Base-by-base conservation (phyloP, 225 moss, liverwort and hornwort genomes). In the Anthoceros angustus region DNA sequence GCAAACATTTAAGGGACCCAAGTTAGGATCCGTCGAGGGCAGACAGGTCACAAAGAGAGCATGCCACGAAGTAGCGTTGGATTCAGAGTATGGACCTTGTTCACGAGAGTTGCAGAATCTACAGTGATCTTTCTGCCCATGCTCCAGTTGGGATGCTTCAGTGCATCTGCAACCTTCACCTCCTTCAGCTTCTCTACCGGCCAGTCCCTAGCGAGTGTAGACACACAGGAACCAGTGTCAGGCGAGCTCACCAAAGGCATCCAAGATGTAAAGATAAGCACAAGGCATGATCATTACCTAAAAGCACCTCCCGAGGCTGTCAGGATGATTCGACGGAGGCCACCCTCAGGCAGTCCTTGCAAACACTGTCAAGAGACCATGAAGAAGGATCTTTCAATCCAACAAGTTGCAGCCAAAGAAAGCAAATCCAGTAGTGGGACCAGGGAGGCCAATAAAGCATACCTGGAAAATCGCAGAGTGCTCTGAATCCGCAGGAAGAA, bases 401-500 rank as follows among this genome's bases (percentile, higher is more conserved):
- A n/a, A n/a, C n/a, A n/a, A n/a, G n/a, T n/a, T n/a, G n/a, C n/a
- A n/a, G n/a, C n/a, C n/a, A n/a, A n/a, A n/a, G n/a, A n/a, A n/a
- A n/a, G n/a, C n/a, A n/a, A n/a, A n/a, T n/a, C n/a, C n/a, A n/a
- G n/a, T n/a, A n/a, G 10, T 5, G 14, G 14, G 10, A 16, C 49
- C 49, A 16, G 8, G 4, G 10, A 50, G 49, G 20, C 15, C 49
- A 5, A 40, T 16, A 38, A 41, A 15, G 42, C 66, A n/a, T n/a
- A 87, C 94, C 86, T 94, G 94, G 64, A 95, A 95, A 71, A 95
- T 91, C 61, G 94, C 94, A 14, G 94, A 95, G 81, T 95, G 94
- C 70, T 95, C 94, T 21, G 94, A 95, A 69, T 95, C 94, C 66
- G 91, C 94, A 43, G 94, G 94, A 41, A 95, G 77, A 65, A 95